Evolutionary conservation across 2,329 filamentous ascomycete species (phyloP), one percentile per base, ranked within the genome.

Genomic region (Trichoderma asperellum): DNA sequence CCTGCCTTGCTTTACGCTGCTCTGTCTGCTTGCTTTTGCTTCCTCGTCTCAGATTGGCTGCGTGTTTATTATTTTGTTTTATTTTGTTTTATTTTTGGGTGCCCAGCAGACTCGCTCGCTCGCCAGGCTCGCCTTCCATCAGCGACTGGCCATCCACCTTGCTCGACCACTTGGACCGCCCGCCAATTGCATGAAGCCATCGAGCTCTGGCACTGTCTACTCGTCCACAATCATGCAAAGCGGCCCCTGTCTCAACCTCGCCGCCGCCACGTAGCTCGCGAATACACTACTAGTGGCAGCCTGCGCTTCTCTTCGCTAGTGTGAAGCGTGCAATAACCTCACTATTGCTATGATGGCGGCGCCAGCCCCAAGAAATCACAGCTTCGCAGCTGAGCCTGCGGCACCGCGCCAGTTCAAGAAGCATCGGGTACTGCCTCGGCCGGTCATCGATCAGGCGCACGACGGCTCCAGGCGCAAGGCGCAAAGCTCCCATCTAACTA

Each of bases 341-440:
- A 27, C 14, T 16, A 43, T 58, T 58, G 68, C 74, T 64, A 72
- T 74, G 35, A 52, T 62, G 67, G 67, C 67, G 34, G 52, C 62
- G 21, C 56, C 55, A 16, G 37, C 49, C 35, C 67, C n/a, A 35
- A 69, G 52, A 49, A 56, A 49, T 37, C 37, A n/a, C 55, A 37
- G 53, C 55, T 34, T 40, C 14, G 55, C 34, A n/a, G 14, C 63
- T 58, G 63, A 27, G 53, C n/a, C 40, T 66, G 40, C 53, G 53
- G 63, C 55, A 34, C 68, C 80, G 62, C 78, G 78, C 69, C 81
- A 80, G 71, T 84, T 84, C 76, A 84, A 81, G 73, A 84, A 78
- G 72, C 83, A 84, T 76, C 84, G 84, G 75, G 72, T 78, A 60
- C 74, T 85, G 29, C 83, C 83, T 70, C 78, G 74, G 64, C 79